Evolutionary conservation across 768 basidiomycete species (phyloP).

Genomic region (Lentinula aciculospora): DNA sequence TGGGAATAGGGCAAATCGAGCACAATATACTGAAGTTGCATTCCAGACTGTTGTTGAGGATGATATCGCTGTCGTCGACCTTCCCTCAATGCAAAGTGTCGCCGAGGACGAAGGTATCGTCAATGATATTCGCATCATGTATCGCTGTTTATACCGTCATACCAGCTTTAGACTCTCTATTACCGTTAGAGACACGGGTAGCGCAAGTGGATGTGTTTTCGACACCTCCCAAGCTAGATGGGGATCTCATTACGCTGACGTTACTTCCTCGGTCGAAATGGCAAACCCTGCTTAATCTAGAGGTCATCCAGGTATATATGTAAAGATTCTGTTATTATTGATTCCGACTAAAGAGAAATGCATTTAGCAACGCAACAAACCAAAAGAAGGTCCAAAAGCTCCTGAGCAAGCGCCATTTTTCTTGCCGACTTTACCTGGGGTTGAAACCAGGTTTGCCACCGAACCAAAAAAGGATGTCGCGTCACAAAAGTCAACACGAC

Average conservation of each 20-base stretch:
- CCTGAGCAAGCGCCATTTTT: conserved; percentile 98
- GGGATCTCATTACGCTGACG: conserved; percentile 90
- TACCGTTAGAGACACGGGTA: conserved; percentile 57
- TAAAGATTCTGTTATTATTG: not conserved
- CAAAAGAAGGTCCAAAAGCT: conserved; percentile 91
- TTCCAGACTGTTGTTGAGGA: conserved; percentile 77
- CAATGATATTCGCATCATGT: not conserved
- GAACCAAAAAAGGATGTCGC: conserved; percentile 31
- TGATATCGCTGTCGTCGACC: conserved; percentile 57
- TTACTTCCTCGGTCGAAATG: conserved; percentile 88
- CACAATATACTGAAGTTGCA: conserved; percentile 85
- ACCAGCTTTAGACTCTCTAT: conserved; percentile 66
- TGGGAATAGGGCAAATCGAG: conserved; percentile 81
- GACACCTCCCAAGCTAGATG: conserved; percentile 84
- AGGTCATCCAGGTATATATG: conserved; percentile 74
- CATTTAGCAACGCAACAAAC: conserved; percentile 86
- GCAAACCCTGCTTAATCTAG: conserved; percentile 96
- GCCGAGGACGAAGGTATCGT: conserved; percentile 73
- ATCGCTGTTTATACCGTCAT: not conserved
- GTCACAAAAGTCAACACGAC: conserved; percentile 39
- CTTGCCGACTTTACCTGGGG: conserved; percentile 85
- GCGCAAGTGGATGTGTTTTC: conserved; percentile 65
- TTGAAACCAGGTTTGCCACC: conserved; percentile 77
- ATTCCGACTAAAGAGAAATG: not conserved
- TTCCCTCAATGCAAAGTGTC: conserved; percentile 83